Evolutionary conservation across 257 asterid genomes (phyloP).

Genomic region (Gardenia jasminoides): DNA sequence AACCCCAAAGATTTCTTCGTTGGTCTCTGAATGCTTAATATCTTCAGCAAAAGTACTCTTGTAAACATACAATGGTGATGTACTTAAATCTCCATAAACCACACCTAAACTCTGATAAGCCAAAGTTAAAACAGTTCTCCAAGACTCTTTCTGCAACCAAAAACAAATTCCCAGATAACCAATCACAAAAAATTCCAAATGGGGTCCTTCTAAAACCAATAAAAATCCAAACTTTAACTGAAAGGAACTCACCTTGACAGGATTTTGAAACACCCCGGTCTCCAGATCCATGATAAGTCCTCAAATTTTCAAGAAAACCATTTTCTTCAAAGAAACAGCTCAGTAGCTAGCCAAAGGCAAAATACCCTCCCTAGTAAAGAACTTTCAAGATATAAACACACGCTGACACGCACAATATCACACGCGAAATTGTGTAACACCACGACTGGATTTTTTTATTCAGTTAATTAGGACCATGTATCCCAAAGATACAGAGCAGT

Average conservation of each 20-base stretch:
- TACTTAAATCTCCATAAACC: slow-evolving; percentile 94
- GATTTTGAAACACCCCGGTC: slow-evolving; percentile 51
- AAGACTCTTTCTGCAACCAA: slow-evolving; percentile 71
- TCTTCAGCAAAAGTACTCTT: slow-evolving; percentile 89
- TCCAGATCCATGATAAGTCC: slow-evolving; percentile 68
- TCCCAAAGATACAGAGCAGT: slow-evolving; percentile 24
- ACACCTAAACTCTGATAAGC: slow-evolving; percentile 93
- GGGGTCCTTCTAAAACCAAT: slow-evolving; percentile 1
- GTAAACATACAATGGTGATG: slow-evolving; percentile 82
- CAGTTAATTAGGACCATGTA: slow-evolving; percentile 4
- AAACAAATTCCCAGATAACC: slow-evolving; percentile 16
- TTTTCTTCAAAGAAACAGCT: slow-evolving; percentile 34
- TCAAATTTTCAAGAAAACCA: slow-evolving; percentile 45
- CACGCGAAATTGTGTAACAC: slow-evolving; percentile 24
- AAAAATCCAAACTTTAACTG: slow-evolving; percentile 18
- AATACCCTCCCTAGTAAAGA: slow-evolving; percentile 36
- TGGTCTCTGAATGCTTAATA: slow-evolving; percentile 64
- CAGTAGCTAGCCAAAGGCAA: slow-evolving; percentile 22
- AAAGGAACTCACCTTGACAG: slow-evolving; percentile 52
- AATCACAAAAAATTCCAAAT: slow-evolving; percentile 4
- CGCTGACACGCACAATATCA: slow-evolving; percentile 7
- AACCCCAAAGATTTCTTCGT: slow-evolving; percentile 86
- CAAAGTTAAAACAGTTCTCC: slow-evolving; percentile 73
- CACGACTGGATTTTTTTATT: slow-evolving; percentile 29
- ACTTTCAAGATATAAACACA: slow-evolving; percentile 22